Percentiles rank a stretch among this genome's conserved stretches.
Conservation (phyloP, 106 monocot species). For the Platanthera guangdongensis region DNA sequence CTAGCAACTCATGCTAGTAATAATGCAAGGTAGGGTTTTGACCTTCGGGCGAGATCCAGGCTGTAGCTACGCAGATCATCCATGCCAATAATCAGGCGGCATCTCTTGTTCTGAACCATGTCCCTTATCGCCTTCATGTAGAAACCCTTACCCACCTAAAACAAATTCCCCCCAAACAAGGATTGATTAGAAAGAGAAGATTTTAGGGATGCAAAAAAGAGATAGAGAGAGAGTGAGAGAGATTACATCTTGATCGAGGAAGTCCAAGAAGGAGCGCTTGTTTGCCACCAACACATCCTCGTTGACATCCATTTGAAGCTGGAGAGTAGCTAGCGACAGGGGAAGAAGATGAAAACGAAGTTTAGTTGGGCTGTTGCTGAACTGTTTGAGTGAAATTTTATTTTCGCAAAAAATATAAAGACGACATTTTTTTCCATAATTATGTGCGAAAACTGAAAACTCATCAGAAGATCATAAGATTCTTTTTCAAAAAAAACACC, state of each 20-base stretch:
- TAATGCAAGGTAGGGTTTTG: background rate
- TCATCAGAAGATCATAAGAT: no score
- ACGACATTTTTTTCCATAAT: no score
- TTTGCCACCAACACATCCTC: constrained; percentile 76
- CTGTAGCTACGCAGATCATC: constrained; percentile 84
- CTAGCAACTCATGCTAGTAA: background rate
- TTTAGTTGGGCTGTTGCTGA: no score
- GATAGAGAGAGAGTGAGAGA: background rate
- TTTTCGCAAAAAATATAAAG: no score
- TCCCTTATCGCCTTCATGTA: constrained; percentile 71
- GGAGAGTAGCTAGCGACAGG: background rate
- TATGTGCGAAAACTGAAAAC: no score
- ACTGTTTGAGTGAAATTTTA: no score
- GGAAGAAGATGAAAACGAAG: background rate
- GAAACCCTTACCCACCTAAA: constrained; percentile 60
- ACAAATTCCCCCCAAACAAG: background rate
- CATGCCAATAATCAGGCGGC: constrained; percentile 66
- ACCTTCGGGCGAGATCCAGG: constrained; percentile 85
- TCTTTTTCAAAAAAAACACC: no score
- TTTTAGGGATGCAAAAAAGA: background rate
- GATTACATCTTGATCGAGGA: constrained; percentile 78
- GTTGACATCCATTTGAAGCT: constrained; percentile 71
- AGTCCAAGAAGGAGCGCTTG: constrained; percentile 82
- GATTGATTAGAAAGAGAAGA: background rate
- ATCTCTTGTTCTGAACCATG: constrained; percentile 67